Conservation (phyloP, 2,329 filamentous ascomycete genomes). For the Cadophora malorum region DNA sequence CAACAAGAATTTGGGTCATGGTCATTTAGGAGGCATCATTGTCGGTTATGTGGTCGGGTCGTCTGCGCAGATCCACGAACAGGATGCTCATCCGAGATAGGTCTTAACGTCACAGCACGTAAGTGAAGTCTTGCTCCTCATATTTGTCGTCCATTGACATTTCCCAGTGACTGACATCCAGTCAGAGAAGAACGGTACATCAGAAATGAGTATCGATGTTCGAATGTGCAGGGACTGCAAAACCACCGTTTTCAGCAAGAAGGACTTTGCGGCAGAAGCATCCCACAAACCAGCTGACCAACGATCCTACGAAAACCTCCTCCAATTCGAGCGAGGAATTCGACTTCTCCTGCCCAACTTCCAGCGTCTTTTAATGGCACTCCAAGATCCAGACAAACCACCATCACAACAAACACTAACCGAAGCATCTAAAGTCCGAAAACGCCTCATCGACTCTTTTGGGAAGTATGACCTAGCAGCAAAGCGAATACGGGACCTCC, state of each 20-base stretch:
- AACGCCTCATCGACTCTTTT: constrained; percentile 74
- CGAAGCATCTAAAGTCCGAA: constrained; percentile 74
- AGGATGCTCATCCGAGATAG: constrained; percentile 83
- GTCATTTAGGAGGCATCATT: constrained; percentile 93
- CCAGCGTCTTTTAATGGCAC: constrained; percentile 65
- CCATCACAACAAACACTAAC: constrained; percentile 59
- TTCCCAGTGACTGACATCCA: constrained; percentile 46
- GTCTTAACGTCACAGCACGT: constrained; percentile 75
- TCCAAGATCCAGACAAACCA: constrained; percentile 69
- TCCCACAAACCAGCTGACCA: constrained; percentile 64
- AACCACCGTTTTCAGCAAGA: constrained; percentile 69
- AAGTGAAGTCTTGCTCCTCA: constrained; percentile 46
- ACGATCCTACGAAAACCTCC: constrained; percentile 69
- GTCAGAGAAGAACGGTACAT: constrained; percentile 54
- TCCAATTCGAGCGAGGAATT: constrained; percentile 75
- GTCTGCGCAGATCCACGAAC: constrained; percentile 90
- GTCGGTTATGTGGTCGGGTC: constrained; percentile 88
- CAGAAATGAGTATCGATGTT: constrained; percentile 75
- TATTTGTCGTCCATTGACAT: constrained; percentile 38
- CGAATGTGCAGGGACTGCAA: constrained; percentile 93
- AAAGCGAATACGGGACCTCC: constrained; percentile 70
- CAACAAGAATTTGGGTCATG: constrained; percentile 95
- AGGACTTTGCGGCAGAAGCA: constrained; percentile 68
- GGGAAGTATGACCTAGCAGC: constrained; percentile 73
- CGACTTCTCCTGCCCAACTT: constrained; percentile 71